A percentile compares a stretch with the other conserved stretches of the same genome.
phyloP scores from a whole-genome alignment of 257 asterid species.

The Linderniella brevidens region DNA sequence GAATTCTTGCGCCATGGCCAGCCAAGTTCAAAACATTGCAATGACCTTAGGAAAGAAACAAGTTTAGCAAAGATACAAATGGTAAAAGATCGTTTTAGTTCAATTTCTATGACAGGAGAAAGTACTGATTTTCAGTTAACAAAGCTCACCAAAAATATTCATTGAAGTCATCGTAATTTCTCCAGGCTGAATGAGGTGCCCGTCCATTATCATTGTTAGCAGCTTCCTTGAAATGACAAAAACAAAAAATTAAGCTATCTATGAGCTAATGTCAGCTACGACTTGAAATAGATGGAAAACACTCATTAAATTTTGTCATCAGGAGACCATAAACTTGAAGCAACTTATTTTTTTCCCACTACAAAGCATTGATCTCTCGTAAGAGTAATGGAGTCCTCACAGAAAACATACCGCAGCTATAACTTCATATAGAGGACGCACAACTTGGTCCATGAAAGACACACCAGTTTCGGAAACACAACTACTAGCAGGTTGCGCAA shows the following conservation, averaged over 20 bases:
- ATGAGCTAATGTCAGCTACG: background rate
- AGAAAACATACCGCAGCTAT: constrained; percentile 60
- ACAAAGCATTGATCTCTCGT: too few species aligned
- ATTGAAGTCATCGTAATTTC: constrained; percentile 95
- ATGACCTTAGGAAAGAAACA: constrained; percentile 40
- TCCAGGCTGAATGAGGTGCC: constrained; percentile 98
- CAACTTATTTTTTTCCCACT: too few species aligned
- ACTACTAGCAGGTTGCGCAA: constrained; percentile 76
- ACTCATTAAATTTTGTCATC: too few species aligned
- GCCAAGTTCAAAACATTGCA: constrained; percentile 74
- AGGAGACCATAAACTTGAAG: too few species aligned
- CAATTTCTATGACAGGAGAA: too few species aligned
- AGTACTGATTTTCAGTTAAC: background rate
- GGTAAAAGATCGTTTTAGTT: too few species aligned
- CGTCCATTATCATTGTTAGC: constrained; percentile 75
- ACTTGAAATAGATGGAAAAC: too few species aligned
- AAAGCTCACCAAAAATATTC: constrained; percentile 83
- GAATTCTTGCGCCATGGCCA: constrained; percentile 92
- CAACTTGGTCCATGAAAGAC: constrained; percentile 82
- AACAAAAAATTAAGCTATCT: constrained; percentile 9
- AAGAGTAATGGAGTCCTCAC: too few species aligned
- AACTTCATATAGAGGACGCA: constrained; percentile 72
- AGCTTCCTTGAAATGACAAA: constrained; percentile 52
- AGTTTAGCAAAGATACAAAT: too few species aligned
- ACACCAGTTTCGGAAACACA: constrained; percentile 63